Evolutionary conservation across 768 basidiomycete genomes (phyloP).

Genomic region (Sutorius australiensis): DNA sequence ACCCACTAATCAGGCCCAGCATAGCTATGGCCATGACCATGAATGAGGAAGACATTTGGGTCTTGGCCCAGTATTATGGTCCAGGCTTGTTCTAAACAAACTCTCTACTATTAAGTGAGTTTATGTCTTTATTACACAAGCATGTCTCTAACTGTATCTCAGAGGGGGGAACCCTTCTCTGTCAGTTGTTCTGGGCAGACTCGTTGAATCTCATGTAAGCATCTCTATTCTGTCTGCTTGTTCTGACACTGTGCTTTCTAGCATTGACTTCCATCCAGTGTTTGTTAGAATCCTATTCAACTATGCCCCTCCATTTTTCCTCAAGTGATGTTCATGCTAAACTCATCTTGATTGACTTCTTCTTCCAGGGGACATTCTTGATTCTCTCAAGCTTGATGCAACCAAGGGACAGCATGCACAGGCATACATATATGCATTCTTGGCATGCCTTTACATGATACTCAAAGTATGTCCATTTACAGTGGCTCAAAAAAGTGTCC

Average conservation of each 20-base stretch:
- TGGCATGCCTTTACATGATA: no score
- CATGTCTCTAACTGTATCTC: not conserved
- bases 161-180: slow-evolving; percentile 36
- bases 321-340: slow-evolving; percentile 46
- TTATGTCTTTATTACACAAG: slow-evolving; percentile 8
- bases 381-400: slow-evolving; percentile 51
- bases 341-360: not conserved
- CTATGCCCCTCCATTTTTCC: slow-evolving; percentile 80
- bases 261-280: slow-evolving; percentile 66
- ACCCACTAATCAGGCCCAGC: slow-evolving; percentile 43
- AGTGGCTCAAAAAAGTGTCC: no score
- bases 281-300: slow-evolving; percentile 68
- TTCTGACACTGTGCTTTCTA: slow-evolving; percentile 17
- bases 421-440: no score
- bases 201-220: no score
- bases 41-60: slow-evolving; percentile 70
- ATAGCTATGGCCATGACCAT: no score
- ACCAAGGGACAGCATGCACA: no score
- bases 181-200: no score
- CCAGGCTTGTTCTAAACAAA: slow-evolving; percentile 57
- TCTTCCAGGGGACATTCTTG: slow-evolving; percentile 59
- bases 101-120: no score
- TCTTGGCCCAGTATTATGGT: slow-evolving; percentile 64
- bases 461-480: no score
- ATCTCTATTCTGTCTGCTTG: not conserved